Conservation (phyloP, 2,329 filamentous ascomycete species). For the Bipolaris bicolor region DNA sequence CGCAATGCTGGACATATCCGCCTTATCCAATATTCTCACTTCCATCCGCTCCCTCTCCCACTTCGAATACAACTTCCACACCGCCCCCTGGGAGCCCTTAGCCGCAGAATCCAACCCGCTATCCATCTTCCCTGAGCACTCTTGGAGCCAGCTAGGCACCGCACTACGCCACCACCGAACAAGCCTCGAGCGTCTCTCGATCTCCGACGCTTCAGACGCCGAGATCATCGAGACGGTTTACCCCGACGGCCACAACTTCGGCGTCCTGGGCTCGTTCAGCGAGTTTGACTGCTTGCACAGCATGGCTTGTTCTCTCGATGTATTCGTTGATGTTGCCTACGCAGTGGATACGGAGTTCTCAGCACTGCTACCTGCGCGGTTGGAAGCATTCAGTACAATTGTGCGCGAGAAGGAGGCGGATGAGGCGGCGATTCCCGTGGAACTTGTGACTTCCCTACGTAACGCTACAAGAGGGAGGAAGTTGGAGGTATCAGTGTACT, state of each 20-base stretch:
- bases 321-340: not conserved
- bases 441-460: too few species aligned
- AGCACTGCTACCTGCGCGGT: not conserved
- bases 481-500: too few species aligned
- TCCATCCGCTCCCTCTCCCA: constrained; percentile 9
- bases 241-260: not conserved
- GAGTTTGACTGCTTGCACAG: not conserved
- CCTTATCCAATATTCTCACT: constrained; percentile 5
- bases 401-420: not conserved
- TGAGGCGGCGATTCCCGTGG: not conserved
- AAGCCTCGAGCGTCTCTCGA: not conserved
- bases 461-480: too few species aligned
- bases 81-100: constrained; percentile 9
- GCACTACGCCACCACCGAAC: constrained; percentile 9
- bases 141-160: constrained; percentile 7
- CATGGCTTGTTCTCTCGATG: not conserved
- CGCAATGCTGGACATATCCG: constrained; percentile 10
- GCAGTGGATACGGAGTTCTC: not conserved
- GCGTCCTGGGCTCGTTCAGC: constrained; percentile 7
- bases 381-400: not conserved
- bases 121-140: constrained; percentile 7
- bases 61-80: not conserved
- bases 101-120: not conserved
- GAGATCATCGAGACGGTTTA: not conserved
- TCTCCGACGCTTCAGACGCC: not conserved